Evolutionary conservation across 2,329 filamentous ascomycete species (phyloP).

Genomic region (Fusarium armeniacum): DNA sequence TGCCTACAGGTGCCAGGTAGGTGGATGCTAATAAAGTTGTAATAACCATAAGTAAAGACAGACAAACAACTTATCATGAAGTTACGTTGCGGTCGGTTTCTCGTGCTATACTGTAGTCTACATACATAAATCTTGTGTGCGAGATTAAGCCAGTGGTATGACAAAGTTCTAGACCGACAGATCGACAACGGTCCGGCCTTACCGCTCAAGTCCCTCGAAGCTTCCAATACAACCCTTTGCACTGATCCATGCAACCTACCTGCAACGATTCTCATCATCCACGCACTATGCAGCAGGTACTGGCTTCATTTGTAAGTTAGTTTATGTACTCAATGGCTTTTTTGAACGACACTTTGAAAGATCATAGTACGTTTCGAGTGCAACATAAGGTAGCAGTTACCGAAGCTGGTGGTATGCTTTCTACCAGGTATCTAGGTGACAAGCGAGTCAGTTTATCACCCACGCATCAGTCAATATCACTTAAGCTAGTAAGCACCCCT

Average conservation of each 20-base stretch:
- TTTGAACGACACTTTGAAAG: conserved; percentile 37
- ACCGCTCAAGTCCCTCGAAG: conserved; percentile 11
- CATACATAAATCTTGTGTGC: neutral
- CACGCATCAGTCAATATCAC: neutral
- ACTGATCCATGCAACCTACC: conserved; percentile 6
- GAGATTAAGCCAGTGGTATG: conserved; percentile 4
- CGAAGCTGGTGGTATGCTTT: conserved; percentile 6
- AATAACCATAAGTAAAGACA: neutral
- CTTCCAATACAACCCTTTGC: conserved; percentile 14
- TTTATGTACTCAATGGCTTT: neutral
- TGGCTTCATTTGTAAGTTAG: neutral
- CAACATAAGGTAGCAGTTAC: neutral
- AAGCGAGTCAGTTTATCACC: conserved; percentile 8
- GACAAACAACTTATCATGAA: neutral
- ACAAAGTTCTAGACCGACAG: conserved; percentile 36
- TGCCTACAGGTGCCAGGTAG: no score
- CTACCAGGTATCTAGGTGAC: conserved; percentile 2
- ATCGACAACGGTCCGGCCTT: conserved; percentile 30
- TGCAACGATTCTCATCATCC: neutral
- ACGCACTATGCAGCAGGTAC: neutral
- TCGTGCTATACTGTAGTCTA: neutral
- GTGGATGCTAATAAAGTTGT: no score
- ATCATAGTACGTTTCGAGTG: neutral
- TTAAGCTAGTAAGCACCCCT: neutral
- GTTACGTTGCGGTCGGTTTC: neutral